These are phyloP conservation scores for Kodamaea derodonti DNA, from an alignment of 1,139 yeast genomes.

Conservation along the genomic window DNA sequence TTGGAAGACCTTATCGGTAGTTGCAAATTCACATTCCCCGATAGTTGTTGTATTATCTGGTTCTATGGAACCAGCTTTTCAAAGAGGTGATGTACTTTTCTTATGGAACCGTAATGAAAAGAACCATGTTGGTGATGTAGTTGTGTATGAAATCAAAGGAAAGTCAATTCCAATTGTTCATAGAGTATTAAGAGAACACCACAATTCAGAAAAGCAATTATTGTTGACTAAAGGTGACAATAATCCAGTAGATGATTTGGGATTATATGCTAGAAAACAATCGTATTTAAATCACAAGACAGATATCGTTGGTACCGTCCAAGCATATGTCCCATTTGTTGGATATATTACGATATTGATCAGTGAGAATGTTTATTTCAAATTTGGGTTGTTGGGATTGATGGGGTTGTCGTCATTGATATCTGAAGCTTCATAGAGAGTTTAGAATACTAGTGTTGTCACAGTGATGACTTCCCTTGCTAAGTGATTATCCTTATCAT, in stretches of 20 bases:
- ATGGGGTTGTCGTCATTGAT: constrained; percentile 55
- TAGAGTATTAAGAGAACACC: constrained; percentile 84
- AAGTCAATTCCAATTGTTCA: constrained; percentile 93
- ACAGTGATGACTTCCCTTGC: no score
- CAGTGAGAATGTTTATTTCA: constrained; percentile 82
- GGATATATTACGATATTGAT: constrained; percentile 91
- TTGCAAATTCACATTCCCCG: constrained; percentile 86
- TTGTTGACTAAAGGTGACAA: constrained; percentile 95
- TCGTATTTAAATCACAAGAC: constrained; percentile 67
- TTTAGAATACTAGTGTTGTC: no score
- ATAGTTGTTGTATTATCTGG: constrained; percentile 96
- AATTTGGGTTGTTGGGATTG: constrained; percentile 64
- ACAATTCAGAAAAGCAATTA: constrained; percentile 55
- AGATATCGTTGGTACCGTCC: constrained; percentile 87
- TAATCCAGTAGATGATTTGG: constrained; percentile 86
- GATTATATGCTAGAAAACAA: constrained; percentile 75
- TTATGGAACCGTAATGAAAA: constrained; percentile 77
- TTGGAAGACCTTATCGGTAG: constrained; percentile 80
- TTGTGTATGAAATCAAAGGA: constrained; percentile 84
- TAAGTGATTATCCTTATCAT: no score
- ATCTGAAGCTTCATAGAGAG: neutral
- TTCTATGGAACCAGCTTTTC: constrained; percentile 99
- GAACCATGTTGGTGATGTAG: constrained; percentile 87
- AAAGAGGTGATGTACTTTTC: constrained; percentile 90
- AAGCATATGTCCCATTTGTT: constrained; percentile 84